Percentiles rank a stretch among this genome's conserved stretches.
phyloP scores from a whole-genome alignment of 116 monocot genomes.

The Posidonia oceanica region DNA sequence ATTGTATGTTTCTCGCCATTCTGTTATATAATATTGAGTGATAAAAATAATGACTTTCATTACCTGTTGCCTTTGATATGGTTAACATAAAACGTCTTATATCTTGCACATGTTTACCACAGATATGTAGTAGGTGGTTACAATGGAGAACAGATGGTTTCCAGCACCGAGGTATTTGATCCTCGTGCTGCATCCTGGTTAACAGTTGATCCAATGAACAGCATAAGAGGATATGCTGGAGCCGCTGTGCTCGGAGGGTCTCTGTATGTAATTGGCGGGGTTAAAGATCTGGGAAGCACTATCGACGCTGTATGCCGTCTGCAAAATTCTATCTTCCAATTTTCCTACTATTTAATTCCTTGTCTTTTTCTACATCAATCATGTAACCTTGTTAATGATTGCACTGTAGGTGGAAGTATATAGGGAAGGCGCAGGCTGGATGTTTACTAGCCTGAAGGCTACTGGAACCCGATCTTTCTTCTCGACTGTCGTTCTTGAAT shows the following conservation, averaged over 20 bases:
- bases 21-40: no score
- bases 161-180: slow-evolving; percentile 56
- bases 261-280: slow-evolving; percentile 44
- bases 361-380: neutral
- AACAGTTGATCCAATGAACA: slow-evolving; percentile 30
- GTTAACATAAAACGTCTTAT: neutral
- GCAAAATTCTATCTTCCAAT: neutral
- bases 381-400: neutral
- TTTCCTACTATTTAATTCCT: neutral
- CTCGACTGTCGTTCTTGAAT: slow-evolving; percentile 40
- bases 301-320: slow-evolving; percentile 28
- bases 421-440: slow-evolving; percentile 48
- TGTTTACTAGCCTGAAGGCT: slow-evolving; percentile 13
- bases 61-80: neutral
- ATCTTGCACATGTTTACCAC: neutral
- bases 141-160: slow-evolving; percentile 30
- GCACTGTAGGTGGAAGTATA: slow-evolving; percentile 55
- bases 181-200: slow-evolving; percentile 46
- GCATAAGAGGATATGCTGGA: slow-evolving; percentile 37
- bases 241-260: slow-evolving; percentile 27
- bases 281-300: slow-evolving; percentile 8
- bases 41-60: no score
- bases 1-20: slow-evolving; percentile 23
- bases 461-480: slow-evolving; percentile 46
- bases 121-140: slow-evolving; percentile 72